These are phyloP conservation scores for Piper longum DNA, from an alignment of 164 flowering plant species.

Conservation along the genomic window DNA sequence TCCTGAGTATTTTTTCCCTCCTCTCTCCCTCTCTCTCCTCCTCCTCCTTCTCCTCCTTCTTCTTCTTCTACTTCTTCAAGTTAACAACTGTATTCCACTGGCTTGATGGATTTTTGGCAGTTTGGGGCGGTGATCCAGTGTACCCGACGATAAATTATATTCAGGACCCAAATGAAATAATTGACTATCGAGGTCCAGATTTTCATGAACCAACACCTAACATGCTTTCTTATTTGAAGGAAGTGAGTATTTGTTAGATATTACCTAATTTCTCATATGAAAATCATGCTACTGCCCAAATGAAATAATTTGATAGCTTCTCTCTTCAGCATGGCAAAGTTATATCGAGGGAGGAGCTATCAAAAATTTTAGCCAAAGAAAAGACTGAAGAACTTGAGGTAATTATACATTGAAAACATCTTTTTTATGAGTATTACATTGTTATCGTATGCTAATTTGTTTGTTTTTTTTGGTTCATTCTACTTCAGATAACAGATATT, in stretches of 20 bases:
- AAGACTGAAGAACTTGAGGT: slow-evolving; percentile 76
- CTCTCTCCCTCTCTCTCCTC: too few relatives aligned
- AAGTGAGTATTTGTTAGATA: slow-evolving; percentile 27
- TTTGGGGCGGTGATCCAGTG: slow-evolving; percentile 99
- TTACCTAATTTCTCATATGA: too few relatives aligned
- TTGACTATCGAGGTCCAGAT: slow-evolving; percentile 85
- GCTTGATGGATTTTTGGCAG: slow-evolving; percentile 26
- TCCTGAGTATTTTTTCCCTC: too few relatives aligned
- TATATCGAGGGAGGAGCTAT: slow-evolving; percentile 70
- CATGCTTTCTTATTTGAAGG: slow-evolving; percentile 65
- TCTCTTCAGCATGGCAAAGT: slow-evolving; percentile 59
- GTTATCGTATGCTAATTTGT: neutral
- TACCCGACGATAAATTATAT: slow-evolving; percentile 90
- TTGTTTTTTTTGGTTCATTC: neutral
- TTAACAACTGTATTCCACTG: slow-evolving; percentile 2
- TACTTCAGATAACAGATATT: slow-evolving; percentile 45
- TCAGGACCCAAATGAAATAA: slow-evolving; percentile 80
- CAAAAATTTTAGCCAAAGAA: slow-evolving; percentile 49
- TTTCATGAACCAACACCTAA: slow-evolving; percentile 89
- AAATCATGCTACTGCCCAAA: neutral
- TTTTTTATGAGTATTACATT: neutral
- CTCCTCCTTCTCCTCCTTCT: too few relatives aligned
- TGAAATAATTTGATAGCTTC: neutral
- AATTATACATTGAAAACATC: slow-evolving; percentile 2
- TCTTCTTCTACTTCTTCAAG: too few relatives aligned